Evolutionary conservation across 2,329 filamentous ascomycete genomes (phyloP), one percentile per base, ranked within the genome.

Genomic region (Aspergillus nomiae): DNA sequence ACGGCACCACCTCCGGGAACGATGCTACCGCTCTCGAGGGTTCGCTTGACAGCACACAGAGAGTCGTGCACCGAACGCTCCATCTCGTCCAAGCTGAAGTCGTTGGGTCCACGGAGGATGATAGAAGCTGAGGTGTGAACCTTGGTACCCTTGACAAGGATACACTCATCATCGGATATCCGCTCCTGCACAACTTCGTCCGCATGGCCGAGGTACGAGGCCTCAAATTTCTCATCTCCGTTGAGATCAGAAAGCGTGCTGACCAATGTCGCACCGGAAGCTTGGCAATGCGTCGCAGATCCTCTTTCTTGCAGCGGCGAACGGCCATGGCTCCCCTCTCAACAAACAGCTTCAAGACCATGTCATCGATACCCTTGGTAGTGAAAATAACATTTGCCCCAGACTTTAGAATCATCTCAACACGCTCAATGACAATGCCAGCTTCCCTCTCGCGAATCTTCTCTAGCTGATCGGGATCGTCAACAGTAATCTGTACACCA

Each of bases 121-220:
- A 97, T 93, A 21, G 95, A 99, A 34, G 95, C 94, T 8, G 94
- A 96, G 3, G 91, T 95, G 81, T 95, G 92, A 32, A 91, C 87
- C 84, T 97, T 98, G 74, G 95, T 97, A 60, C 94, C 94, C 85
- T 95, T 97, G 77, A 99, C 87, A 67, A 99, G 83, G 69, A 99
- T 99, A 80, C 94, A 98, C 84, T 99, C 95, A 71, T 99, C 95
- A 74, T 99, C 95, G 3, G 95, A 98, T 77, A 99, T 98, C 74
- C 94, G 91, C 84, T 98, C 95, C 81, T 99, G 95, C n/a, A 91
- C 87, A 66, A 99, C 94, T 81, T 98, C 95, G 72, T 99, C 95
- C 16, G 95, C 95, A 68, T 92, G 85, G 64, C 95, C 95, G 43
- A 99, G 85, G 76, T 92, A 92, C 46, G 93, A 93, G 26, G 92